These are phyloP conservation scores for Galeopsis tetrahit DNA, from an alignment of 257 asterid genomes.

Conservation along the genomic window DNA sequence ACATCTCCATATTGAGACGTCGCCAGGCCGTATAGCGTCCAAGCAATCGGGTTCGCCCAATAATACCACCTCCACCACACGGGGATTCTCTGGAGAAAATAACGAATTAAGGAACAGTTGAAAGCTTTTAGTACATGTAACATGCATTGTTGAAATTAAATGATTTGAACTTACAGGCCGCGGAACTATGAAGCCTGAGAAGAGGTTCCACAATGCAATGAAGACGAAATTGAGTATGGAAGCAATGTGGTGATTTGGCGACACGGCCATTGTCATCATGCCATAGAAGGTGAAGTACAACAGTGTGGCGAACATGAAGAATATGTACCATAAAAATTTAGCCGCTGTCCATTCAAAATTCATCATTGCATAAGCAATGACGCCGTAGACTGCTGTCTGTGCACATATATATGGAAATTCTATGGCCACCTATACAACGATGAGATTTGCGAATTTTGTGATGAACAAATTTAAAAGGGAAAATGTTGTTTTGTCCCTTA, in stretches of 20 bases:
- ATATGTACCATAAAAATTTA: constrained; percentile 51
- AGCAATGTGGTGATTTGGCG: constrained; percentile 60
- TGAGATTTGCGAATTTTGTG: background rate
- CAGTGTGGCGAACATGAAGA: constrained; percentile 48
- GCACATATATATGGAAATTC: constrained; percentile 54
- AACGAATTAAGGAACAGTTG: too few relatives aligned
- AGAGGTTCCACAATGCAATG: constrained; percentile 51
- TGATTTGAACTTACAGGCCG: constrained; percentile 47
- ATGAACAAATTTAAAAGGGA: too few relatives aligned
- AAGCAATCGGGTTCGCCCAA: constrained; percentile 52
- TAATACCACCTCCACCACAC: constrained; percentile 69
- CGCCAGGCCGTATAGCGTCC: constrained; percentile 54
- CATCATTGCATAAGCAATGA: constrained; percentile 52
- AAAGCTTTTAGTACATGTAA: too few relatives aligned
- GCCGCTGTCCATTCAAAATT: constrained; percentile 52
- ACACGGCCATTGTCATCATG: constrained; percentile 55
- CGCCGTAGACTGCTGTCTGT: constrained; percentile 42
- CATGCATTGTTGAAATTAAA: too few relatives aligned
- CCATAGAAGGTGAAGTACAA: constrained; percentile 58
- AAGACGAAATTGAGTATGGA: constrained; percentile 35
- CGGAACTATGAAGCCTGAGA: constrained; percentile 54
- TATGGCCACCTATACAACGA: constrained; percentile 40
- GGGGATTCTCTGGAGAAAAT: constrained; percentile 41
- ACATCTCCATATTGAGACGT: constrained; percentile 55
- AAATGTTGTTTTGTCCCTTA: too few relatives aligned